Percentiles rank a stretch among this genome's conserved stretches.
Evolutionary conservation across 352 stramenopile genomes (phyloP).

Genomic region (Pythium vanterpoolii): DNA sequence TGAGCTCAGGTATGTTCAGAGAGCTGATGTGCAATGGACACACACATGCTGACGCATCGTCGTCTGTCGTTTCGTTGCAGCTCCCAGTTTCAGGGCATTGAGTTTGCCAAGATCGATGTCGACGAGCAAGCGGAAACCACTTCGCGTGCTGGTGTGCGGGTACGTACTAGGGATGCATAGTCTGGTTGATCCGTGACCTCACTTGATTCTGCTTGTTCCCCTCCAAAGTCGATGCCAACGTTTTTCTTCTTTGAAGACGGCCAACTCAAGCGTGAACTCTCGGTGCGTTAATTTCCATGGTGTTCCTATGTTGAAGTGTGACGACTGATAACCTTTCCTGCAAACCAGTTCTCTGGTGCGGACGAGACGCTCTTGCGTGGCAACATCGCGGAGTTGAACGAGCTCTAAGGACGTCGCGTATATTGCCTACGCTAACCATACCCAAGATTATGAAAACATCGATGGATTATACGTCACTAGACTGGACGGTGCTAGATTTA

Average conservation of each 20-base stretch:
- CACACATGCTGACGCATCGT: not conserved
- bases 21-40: not conserved
- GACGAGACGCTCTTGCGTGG: constrained; percentile 69
- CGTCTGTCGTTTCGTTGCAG: constrained; percentile 21
- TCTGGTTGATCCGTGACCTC: not conserved
- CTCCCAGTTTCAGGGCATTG: constrained; percentile 54
- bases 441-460: not conserved
- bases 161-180: constrained; percentile 24
- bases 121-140: constrained; percentile 81
- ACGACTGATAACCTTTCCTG: not conserved
- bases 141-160: constrained; percentile 72
- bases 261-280: constrained; percentile 73
- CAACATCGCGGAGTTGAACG: constrained; percentile 72
- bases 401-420: constrained; percentile 37
- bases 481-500: not conserved
- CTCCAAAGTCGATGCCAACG: constrained; percentile 78
- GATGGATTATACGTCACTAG: not conserved
- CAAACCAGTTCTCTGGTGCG: constrained; percentile 65
- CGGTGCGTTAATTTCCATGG: constrained; percentile 31
- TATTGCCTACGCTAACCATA: not conserved
- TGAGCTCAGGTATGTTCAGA: constrained; percentile 59
- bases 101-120: constrained; percentile 86
- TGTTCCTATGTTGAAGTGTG: not conserved
- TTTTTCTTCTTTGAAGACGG: constrained; percentile 85
- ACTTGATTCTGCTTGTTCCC: not conserved